Evolutionary conservation across 768 basidiomycete genomes (phyloP).

Genomic region (Psilocybe subaeruginosa): DNA sequence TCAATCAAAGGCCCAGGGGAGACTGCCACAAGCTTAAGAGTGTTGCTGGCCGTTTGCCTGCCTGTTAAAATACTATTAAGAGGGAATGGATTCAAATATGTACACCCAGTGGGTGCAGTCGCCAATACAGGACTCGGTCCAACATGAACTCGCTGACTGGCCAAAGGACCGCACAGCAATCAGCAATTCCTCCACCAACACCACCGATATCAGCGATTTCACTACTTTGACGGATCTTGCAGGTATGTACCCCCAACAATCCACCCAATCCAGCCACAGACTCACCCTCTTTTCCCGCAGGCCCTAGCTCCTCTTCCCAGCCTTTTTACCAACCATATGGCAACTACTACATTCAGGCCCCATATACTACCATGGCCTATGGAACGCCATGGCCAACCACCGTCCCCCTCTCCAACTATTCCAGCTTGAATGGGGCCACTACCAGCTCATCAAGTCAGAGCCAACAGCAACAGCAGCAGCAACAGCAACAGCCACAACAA

Average conservation of each 20-base stretch:
- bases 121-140: constrained; percentile 34
- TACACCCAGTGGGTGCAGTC: constrained; percentile 48
- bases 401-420: constrained; percentile 74
- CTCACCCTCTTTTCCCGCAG: constrained; percentile 18
- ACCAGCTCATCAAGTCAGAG: constrained; percentile 35
- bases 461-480: constrained; percentile 30
- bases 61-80: constrained; percentile 25
- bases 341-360: constrained; percentile 43
- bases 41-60: background rate
- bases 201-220: constrained; percentile 47
- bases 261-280: background rate
- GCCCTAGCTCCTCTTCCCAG: constrained; percentile 34
- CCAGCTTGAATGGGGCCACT: constrained; percentile 80
- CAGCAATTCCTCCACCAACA: constrained; percentile 25
- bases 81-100: constrained; percentile 47
- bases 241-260: constrained; percentile 33
- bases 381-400: constrained; percentile 48
- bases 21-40: background rate
- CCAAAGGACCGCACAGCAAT: constrained; percentile 42
- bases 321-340: constrained; percentile 44
- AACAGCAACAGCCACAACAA: constrained; percentile 21
- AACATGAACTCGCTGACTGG: constrained; percentile 43
- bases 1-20: background rate
- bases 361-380: constrained; percentile 58
- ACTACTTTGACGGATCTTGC: constrained; percentile 40